A percentile compares a stretch with the other conserved stretches of the same genome.
These are phyloP conservation scores for Epicoccum sorghinum DNA, from an alignment of 2,329 filamentous ascomycete genomes.

Conservation along the genomic window DNA sequence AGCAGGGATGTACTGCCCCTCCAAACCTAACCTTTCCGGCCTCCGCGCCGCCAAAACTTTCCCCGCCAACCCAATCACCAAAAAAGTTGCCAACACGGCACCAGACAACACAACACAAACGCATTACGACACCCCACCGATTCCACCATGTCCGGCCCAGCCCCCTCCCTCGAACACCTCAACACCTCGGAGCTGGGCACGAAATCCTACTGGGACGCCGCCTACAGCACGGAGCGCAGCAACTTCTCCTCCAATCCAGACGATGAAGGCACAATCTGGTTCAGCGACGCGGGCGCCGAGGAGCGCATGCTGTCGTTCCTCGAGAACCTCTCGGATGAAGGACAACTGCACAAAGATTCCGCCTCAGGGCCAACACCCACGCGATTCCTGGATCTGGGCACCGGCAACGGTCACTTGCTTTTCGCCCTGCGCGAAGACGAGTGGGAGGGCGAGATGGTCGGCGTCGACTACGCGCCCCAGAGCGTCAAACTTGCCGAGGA, in stretches of 20 bases:
- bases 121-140: neutral
- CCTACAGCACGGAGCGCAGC: constrained; percentile 72
- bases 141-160: constrained; percentile 26
- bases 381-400: constrained; percentile 84
- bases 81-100: neutral
- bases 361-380: constrained; percentile 41
- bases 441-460: constrained; percentile 75
- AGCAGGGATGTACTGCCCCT: neutral
- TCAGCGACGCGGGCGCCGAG: constrained; percentile 90
- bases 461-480: constrained; percentile 82
- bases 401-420: constrained; percentile 92
- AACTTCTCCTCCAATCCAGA: constrained; percentile 75
- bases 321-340: constrained; percentile 57
- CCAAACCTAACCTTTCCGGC: neutral
- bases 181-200: constrained; percentile 83
- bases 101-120: neutral
- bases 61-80: neutral
- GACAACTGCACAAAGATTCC: constrained; percentile 52
- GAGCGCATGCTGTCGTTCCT: constrained; percentile 74
- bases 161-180: constrained; percentile 53
- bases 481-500: constrained; percentile 76
- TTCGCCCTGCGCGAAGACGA: constrained; percentile 73
- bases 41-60: neutral
- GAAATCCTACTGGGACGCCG: constrained; percentile 68
- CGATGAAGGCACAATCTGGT: constrained; percentile 93